Evolutionary conservation across 768 basidiomycete species (phyloP).

Genomic region (Mycena polygramma): DNA sequence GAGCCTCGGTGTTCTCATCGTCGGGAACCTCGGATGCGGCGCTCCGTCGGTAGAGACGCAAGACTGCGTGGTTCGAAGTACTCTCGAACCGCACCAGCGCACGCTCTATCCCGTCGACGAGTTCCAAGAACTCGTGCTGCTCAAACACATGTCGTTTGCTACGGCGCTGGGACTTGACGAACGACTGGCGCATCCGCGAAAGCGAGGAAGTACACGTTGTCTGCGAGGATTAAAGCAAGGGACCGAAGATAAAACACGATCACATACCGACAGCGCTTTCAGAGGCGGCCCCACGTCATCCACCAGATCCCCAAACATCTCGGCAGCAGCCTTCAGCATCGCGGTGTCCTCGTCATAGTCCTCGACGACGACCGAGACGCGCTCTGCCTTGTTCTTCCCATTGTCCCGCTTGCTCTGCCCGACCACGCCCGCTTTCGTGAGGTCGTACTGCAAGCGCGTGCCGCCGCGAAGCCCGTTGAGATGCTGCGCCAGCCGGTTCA

Average conservation of each 20-base stretch:
- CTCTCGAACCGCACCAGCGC: constrained; percentile 83
- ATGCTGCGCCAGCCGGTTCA: constrained; percentile 95
- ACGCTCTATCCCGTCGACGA: constrained; percentile 75
- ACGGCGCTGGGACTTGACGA: constrained; percentile 60
- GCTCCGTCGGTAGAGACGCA: constrained; percentile 77
- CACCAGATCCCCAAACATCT: constrained; percentile 82
- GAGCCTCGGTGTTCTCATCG: constrained; percentile 49
- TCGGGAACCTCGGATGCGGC: constrained; percentile 46
- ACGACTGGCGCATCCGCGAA: constrained; percentile 73
- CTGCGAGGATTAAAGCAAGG: constrained; percentile 50
- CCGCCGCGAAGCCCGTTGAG: constrained; percentile 90
- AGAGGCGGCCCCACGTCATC: constrained; percentile 86
- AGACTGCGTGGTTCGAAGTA: constrained; percentile 86
- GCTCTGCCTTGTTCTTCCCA: constrained; percentile 43
- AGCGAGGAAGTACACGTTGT: constrained; percentile 71
- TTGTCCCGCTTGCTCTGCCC: constrained; percentile 38
- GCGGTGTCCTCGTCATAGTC: constrained; percentile 51
- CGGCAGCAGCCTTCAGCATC: constrained; percentile 73
- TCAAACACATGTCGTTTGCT: constrained; percentile 49
- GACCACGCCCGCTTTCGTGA: constrained; percentile 70
- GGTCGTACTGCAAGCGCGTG: constrained; percentile 85
- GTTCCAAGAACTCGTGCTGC: constrained; percentile 72
- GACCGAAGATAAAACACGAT: neutral
- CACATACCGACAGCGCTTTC: constrained; percentile 76
- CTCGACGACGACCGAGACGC: constrained; percentile 40